A percentile compares a stretch with the other conserved stretches of the same genome.
Evolutionary conservation across 306 rosid species (phyloP).

Genomic region (Astragalus glycyphyllos): DNA sequence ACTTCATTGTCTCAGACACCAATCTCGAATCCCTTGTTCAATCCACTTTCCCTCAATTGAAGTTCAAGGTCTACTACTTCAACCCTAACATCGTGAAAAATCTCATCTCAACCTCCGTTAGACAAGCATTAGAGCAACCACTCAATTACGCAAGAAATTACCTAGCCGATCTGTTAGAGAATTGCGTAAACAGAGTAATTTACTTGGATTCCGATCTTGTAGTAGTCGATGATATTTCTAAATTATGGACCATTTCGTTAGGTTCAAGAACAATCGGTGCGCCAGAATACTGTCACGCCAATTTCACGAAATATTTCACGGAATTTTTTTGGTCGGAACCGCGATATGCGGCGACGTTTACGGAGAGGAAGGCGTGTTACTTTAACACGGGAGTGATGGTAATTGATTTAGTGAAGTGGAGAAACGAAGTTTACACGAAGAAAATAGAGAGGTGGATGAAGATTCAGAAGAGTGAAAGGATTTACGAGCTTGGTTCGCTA

Average conservation of each 20-base stretch:
- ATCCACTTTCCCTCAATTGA: constrained; percentile 71
- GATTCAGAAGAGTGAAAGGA: constrained; percentile 69
- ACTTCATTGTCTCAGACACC: constrained; percentile 67
- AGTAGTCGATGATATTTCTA: constrained; percentile 65
- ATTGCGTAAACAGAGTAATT: constrained; percentile 67
- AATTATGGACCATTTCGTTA: constrained; percentile 64
- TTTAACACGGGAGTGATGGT: constrained; percentile 92
- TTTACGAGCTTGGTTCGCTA: constrained; percentile 77
- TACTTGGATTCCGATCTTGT: constrained; percentile 79
- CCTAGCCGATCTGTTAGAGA: constrained; percentile 66
- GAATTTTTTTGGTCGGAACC: constrained; percentile 61
- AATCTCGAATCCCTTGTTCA: constrained; percentile 59
- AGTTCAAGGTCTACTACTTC: constrained; percentile 74
- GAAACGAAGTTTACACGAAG: constrained; percentile 55
- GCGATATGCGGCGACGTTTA: constrained; percentile 46
- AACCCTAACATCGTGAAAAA: constrained; percentile 59
- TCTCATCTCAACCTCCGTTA: constrained; percentile 73
- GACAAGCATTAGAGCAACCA: constrained; percentile 83
- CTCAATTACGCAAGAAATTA: constrained; percentile 79
- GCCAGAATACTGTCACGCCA: constrained; percentile 83
- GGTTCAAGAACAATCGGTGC: constrained; percentile 64
- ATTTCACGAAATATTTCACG: constrained; percentile 74
- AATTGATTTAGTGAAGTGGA: constrained; percentile 75
- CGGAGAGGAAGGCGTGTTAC: constrained; percentile 61
- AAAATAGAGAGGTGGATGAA: constrained; percentile 80